These are phyloP conservation scores for Lentithecium fluviatile DNA, from an alignment of 495 filamentous ascomycete genomes.

Conservation along the genomic window DNA sequence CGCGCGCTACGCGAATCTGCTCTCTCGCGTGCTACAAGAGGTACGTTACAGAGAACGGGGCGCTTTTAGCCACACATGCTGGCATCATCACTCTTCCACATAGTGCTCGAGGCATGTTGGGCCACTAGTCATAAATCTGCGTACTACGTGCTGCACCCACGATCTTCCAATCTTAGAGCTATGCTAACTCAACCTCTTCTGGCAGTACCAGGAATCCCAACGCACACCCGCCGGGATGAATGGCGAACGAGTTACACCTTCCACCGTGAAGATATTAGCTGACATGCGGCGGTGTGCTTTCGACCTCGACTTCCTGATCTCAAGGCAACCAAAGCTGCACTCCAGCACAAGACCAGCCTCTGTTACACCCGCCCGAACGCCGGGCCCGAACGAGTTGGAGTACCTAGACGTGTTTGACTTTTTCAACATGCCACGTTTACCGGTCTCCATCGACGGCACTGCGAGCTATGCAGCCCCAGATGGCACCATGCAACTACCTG, in stretches of 20 bases:
- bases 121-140: too few species aligned
- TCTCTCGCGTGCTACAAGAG: constrained; percentile 80
- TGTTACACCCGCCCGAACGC: constrained; percentile 54
- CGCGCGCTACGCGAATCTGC: constrained; percentile 73
- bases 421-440: constrained; percentile 81
- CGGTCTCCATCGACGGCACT: constrained; percentile 46
- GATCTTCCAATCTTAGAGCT: too few species aligned
- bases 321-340: constrained; percentile 67
- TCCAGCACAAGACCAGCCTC: constrained; percentile 42
- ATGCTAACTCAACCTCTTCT: too few species aligned
- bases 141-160: too few species aligned
- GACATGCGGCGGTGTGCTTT: constrained; percentile 87
- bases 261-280: constrained; percentile 77
- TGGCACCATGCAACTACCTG: constrained; percentile 32
- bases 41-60: too few species aligned
- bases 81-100: too few species aligned
- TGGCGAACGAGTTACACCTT: constrained; percentile 72
- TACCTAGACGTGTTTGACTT: constrained; percentile 93
- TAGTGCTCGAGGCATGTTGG: too few species aligned
- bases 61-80: too few species aligned
- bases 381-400: constrained; percentile 77
- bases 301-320: constrained; percentile 84
- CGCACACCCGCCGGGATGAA: constrained; percentile 50
- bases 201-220: constrained; percentile 66
- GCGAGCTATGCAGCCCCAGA: constrained; percentile 22